Evolutionary conservation across 495 filamentous ascomycete genomes (phyloP).

Genomic region (Beverwykella pulmonaria): DNA sequence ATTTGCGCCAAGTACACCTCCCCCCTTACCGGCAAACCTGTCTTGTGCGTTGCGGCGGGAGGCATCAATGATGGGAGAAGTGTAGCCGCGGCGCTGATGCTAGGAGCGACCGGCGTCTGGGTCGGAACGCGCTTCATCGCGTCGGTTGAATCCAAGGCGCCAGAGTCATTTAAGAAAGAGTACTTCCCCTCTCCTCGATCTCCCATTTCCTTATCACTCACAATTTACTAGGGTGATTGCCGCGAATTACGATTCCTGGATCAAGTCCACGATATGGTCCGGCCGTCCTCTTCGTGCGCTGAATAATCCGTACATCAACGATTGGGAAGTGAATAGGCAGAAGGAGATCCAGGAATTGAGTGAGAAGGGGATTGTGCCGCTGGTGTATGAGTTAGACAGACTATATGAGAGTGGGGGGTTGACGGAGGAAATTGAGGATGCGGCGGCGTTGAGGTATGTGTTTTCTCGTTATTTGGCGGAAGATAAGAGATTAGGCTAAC

Average conservation of each 20-base stretch:
- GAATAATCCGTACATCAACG: constrained; percentile 33
- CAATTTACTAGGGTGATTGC: constrained; percentile 22
- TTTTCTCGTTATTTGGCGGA: neutral
- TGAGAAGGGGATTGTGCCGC: constrained; percentile 29
- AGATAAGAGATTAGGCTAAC: neutral
- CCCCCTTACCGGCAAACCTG: constrained; percentile 58
- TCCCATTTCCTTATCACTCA: no score
- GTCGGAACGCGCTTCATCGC: constrained; percentile 50
- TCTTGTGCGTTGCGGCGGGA: constrained; percentile 74
- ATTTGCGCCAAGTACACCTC: constrained; percentile 64
- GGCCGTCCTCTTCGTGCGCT: constrained; percentile 33
- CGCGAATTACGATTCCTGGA: constrained; percentile 29
- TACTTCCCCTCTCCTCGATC: neutral
- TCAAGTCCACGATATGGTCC: constrained; percentile 31
- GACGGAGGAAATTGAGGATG: constrained; percentile 40
- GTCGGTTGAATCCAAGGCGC: constrained; percentile 23
- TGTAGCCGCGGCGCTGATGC: constrained; percentile 70
- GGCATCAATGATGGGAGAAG: constrained; percentile 72
- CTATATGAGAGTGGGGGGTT: constrained; percentile 32
- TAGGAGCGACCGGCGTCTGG: constrained; percentile 77
- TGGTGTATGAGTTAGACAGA: constrained; percentile 35
- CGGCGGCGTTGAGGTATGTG: constrained; percentile 29
- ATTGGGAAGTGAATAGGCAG: constrained; percentile 38
- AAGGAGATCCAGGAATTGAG: constrained; percentile 35
- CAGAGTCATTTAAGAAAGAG: constrained; percentile 22